These are phyloP conservation scores for Garcia nutans DNA, from an alignment of 345 rosid genomes.

Conservation along the genomic window DNA sequence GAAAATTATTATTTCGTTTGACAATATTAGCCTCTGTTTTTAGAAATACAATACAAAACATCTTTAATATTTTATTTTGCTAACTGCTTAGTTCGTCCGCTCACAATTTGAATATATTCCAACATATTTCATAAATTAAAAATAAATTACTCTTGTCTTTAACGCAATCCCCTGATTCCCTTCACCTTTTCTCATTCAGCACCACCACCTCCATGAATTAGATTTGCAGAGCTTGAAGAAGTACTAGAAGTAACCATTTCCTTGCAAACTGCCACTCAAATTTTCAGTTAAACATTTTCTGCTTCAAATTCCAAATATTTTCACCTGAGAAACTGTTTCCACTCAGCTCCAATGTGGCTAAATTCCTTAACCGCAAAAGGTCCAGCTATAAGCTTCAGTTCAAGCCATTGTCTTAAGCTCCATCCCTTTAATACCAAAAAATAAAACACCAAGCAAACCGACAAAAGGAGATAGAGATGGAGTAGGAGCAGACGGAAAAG, in stretches of 20 bases:
- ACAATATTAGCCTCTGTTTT: too few species aligned
- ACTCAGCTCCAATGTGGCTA: conserved; percentile 69
- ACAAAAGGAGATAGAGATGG: neutral
- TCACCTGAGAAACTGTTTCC: conserved; percentile 23
- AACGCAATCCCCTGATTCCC: too few species aligned
- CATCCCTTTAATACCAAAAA: too few species aligned
- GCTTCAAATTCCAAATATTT: conserved; percentile 26
- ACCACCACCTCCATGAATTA: neutral
- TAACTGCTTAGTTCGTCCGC: too few species aligned
- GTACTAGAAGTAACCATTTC: neutral
- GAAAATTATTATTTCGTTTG: too few species aligned
- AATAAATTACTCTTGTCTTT: too few species aligned
- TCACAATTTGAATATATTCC: too few species aligned
- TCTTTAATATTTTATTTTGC: too few species aligned
- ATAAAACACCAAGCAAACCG: too few species aligned
- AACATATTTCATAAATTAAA: too few species aligned
- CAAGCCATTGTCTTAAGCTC: conserved; percentile 39
- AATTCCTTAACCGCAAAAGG: conserved; percentile 49
- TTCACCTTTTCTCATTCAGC: too few species aligned
- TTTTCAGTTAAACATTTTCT: conserved; percentile 16
- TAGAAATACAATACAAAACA: too few species aligned
- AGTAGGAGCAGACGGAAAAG: neutral
- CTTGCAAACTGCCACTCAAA: conserved; percentile 30
- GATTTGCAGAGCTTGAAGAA: neutral
- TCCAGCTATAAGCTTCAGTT: conserved; percentile 61